Conservation (phyloP, 805 yeast species). For the Millerago galiae region DNA sequence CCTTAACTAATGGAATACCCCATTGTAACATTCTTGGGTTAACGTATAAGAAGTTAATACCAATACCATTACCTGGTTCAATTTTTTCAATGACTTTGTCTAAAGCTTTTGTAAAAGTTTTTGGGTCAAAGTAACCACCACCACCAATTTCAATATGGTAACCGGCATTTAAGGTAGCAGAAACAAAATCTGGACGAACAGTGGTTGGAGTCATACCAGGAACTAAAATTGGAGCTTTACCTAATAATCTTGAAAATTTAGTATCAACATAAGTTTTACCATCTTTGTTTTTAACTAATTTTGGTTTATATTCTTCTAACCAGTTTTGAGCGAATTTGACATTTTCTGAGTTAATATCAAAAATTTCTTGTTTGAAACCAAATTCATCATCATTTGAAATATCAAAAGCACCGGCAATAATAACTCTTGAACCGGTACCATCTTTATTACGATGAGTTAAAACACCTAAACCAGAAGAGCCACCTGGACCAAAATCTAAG, state of each 20-base stretch:
- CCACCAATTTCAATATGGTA: slow-evolving; percentile 98
- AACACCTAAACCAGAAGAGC: slow-evolving; percentile 92
- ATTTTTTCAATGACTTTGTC: slow-evolving; percentile 62
- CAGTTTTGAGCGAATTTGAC: slow-evolving; percentile 86
- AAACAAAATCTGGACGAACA: slow-evolving; percentile 88
- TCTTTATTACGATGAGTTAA: slow-evolving; percentile 96
- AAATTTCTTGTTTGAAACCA: slow-evolving; percentile 93
- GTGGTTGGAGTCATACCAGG: slow-evolving; percentile 99
- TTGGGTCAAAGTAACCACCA: slow-evolving; percentile 90
- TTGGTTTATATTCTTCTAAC: slow-evolving; percentile 85
- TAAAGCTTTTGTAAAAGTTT: slow-evolving; percentile 66
- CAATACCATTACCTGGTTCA: slow-evolving; percentile 83
- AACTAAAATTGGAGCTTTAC: slow-evolving; percentile 94
- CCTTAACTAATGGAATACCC: slow-evolving; percentile 95
- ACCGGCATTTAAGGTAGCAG: slow-evolving; percentile 93
- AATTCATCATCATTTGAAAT: slow-evolving; percentile 69
- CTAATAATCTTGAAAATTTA: slow-evolving; percentile 83
- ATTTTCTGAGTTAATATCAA: slow-evolving; percentile 52
- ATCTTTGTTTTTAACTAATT: slow-evolving; percentile 63
- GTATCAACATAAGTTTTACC: slow-evolving; percentile 87
- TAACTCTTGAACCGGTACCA: slow-evolving; percentile 94
- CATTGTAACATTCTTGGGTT: slow-evolving; percentile 97
- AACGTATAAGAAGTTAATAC: slow-evolving; percentile 89
- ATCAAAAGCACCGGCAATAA: slow-evolving; percentile 89
- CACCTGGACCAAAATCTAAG: slow-evolving; percentile 98